A percentile compares a stretch with the other conserved stretches of the same genome.
Conservation (phyloP, 1,139 yeast genomes). For the Suzukiozyma palmioleophila region DNA sequence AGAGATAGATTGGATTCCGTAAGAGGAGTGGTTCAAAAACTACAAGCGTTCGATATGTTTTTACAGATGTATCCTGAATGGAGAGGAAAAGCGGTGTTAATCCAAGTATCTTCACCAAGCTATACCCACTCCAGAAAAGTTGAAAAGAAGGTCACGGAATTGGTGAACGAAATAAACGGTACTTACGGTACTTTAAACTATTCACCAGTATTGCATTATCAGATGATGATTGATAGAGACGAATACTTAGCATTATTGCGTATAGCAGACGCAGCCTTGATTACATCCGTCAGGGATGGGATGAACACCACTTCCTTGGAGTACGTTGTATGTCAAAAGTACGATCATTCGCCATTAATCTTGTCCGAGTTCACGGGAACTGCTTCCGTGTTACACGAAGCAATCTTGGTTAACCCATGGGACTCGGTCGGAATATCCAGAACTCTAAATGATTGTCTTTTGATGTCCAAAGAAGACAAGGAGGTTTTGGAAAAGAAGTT, state of each 20-base stretch:
- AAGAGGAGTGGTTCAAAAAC: conserved; percentile 77
- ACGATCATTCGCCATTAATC: conserved; percentile 68
- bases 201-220: conserved; percentile 87
- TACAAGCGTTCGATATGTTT: conserved; percentile 78
- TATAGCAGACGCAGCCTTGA: conserved; percentile 85
- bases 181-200: conserved; percentile 75
- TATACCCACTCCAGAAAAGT: conserved; percentile 53
- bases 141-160: conserved; percentile 76
- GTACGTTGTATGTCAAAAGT: conserved; percentile 82
- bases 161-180: conserved; percentile 76
- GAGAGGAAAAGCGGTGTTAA: conserved; percentile 80
- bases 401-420: conserved; percentile 93
- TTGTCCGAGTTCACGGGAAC: conserved; percentile 94
- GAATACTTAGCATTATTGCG: conserved; percentile 86
- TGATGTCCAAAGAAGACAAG: conserved; percentile 43
- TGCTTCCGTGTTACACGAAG: conserved; percentile 72
- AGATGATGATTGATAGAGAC: conserved; percentile 80
- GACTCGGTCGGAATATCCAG: conserved; percentile 91
- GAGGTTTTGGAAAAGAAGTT: conserved; percentile 44
- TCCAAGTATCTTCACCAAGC: conserved; percentile 88
- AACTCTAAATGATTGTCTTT: conserved; percentile 66
- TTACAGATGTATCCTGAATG: conserved; percentile 89
- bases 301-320: conserved; percentile 95
- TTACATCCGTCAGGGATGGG: conserved; percentile 91
- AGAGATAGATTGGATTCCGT: conserved; percentile 79